phyloP scores from a whole-genome alignment of 305 asterid genomes.

The Solanum chacoense region DNA sequence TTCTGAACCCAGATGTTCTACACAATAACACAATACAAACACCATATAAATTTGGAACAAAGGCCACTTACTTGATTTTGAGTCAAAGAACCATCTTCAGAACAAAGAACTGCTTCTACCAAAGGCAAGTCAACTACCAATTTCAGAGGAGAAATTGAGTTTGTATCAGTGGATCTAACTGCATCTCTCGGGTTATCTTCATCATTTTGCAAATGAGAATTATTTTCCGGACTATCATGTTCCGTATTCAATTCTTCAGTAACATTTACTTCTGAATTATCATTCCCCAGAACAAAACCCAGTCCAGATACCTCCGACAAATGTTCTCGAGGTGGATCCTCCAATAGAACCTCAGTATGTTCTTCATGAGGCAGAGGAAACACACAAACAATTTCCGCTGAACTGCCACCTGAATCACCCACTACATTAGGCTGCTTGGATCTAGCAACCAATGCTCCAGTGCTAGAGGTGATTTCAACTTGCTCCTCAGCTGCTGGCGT shows the following conservation, averaged over 20 bases:
- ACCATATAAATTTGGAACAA: not conserved
- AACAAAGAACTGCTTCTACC: constrained; percentile 4
- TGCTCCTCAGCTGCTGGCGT: not conserved
- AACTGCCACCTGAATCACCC: not conserved
- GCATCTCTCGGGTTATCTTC: constrained; percentile 14
- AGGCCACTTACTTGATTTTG: constrained; percentile 30
- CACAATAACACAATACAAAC: not conserved
- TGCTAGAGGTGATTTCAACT: not conserved
- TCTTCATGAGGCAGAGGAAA: not conserved
- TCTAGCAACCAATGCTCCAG: not conserved
- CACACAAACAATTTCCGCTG: not conserved
- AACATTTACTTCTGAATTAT: constrained; percentile 8
- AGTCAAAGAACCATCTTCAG: constrained; percentile 14
- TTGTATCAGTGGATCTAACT: constrained; percentile 8
- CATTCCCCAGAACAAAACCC: constrained; percentile 8
- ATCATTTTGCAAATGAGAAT: constrained; percentile 12
- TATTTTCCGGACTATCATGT: constrained; percentile 10
- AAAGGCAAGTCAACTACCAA: not conserved
- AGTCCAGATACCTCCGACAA: constrained; percentile 10
- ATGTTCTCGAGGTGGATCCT: constrained; percentile 12
- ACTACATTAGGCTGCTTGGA: not conserved
- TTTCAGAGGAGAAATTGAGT: constrained; percentile 2
- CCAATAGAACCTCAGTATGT: not conserved
- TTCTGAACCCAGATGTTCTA: not conserved
- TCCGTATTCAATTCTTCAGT: constrained; percentile 7